Base-by-base conservation (phyloP, 139 green algal genomes). In the Deuterostichococcus epilithicus region DNA sequence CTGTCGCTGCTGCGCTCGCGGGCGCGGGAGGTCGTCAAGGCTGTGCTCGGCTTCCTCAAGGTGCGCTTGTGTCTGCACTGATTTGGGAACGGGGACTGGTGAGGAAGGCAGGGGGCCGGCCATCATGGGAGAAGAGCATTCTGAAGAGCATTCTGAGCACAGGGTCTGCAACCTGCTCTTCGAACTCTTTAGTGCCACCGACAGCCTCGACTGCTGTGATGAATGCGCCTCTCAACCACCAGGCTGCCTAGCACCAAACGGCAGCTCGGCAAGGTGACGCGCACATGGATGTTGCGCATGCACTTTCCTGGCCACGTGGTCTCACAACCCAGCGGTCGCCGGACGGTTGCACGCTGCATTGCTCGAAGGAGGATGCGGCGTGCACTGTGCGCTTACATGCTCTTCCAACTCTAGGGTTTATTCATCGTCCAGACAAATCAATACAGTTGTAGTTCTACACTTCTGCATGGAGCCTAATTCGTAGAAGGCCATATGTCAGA, bases 31-130 rank as follows among this genome's bases (percentile, higher is more conserved):
- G 84, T 97, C 6, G 82, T 98, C 79, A 98, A 98, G 83, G 71
- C 88, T 13, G 92, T 95, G 73, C 89, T 99, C 68, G 95, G 95
- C 32, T 98, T 98, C 58, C 77, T 94, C 67, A 98, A 99, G 85
- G 95, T 96, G 65, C 28, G 72, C 15, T 30, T 33, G 13, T 37
- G n/a, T n/a, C n/a, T n/a, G n/a, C n/a, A n/a, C n/a, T n/a, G n/a
- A n/a, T n/a, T n/a, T n/a, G n/a, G n/a, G n/a, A n/a, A n/a, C n/a
- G n/a, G n/a, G n/a, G n/a, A n/a, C n/a, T n/a, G n/a, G n/a, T n/a
- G n/a, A n/a, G n/a, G n/a, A n/a, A n/a, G n/a, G n/a, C n/a, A n/a
- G n/a, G n/a, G n/a, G n/a, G n/a, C n/a, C n/a, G n/a, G n/a, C n/a
- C n/a, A n/a, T n/a, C n/a, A n/a, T n/a, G n/a, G n/a, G n/a, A n/a